Base-by-base conservation (phyloP, 2,329 filamentous ascomycete genomes). In the Amauroascus verrucosus region DNA sequence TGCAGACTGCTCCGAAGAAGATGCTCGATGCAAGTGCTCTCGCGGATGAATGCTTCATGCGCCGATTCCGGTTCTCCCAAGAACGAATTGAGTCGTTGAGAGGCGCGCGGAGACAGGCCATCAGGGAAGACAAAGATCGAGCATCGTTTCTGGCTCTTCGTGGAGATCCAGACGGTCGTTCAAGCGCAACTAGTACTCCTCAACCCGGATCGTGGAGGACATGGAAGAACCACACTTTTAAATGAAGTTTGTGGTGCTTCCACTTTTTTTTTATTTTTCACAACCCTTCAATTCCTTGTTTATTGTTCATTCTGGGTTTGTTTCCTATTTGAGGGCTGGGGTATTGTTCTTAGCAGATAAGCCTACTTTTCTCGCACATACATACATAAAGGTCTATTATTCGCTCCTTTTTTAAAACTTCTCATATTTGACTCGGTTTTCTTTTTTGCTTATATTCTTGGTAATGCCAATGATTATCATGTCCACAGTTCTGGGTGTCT, bases 1-100 rank as follows among this genome's bases (percentile, higher is more conserved):
- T 97, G 26, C 91, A 97, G 72, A 83, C 83, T 1, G 82, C 95
- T 28, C 91, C 91, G 0, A 79, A 91, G 51, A 80, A 79, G 51
- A 78, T 95, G 63, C 69, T 96, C 18, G 88, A 97, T 67, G 85
- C 85, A 52, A 95, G 94, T 62, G 73, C 74, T 1, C 73, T 97
- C 13, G 81, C 95, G 73, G 88, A 95, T 59, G 79, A 86, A 7
- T 94, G 86, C 59, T 90, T 93, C 66, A 82, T 83, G 59, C 81
- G 87, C 40, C 80, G 85, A 46, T 86, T 89, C 63, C 84, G 89
- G 62, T 74, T 96, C 16, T 89, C 83, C 62, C 88, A 95, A 66
- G 84, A 85, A 14, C 80, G 82, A 3, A 86, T 96, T 55, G 89
- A 96, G 60, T 79, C 83, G 60, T 79, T 86, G 57, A 76, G 91